Base-by-base conservation (phyloP, 2,329 filamentous ascomycete species). In the Zelopaecilomyces penicillatus region DNA sequence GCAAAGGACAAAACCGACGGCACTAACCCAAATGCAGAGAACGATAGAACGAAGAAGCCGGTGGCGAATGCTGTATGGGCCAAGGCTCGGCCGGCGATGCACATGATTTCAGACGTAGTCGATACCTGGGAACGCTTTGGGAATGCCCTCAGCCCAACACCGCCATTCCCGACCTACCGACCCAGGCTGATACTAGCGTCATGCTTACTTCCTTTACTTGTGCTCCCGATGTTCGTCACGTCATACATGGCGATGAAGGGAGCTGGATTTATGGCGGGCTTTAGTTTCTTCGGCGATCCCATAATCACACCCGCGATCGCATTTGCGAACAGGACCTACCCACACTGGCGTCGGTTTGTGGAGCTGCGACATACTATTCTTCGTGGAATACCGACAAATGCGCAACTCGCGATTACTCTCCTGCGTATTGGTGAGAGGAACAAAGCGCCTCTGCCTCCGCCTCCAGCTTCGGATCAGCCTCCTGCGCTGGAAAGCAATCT, bases 311-410 rank as follows among this genome's bases (percentile, higher is more conserved):
- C 74, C 9, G 77, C 71, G 2, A 58, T 87, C 4, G 62, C 64
- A 9, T 76, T 78, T 52, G 63, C 87, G 29, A 82, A 86, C 60
- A 66, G 64, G 10, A 71, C 70, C 5, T 75, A 81, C 52, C 86
- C 86, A 1, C 68, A 82, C 52, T 93, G 87, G 87, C 74, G 86
- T 55, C 85, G 83, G 53, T 69, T 87, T 5, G 69, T 91, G 11
- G 82, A 89, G 55, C 65, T 88, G 8, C 75, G 83, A 48, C 88
- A 88, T 53, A 87, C 84, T 0, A 60, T 93, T 1, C 76, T 95
- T 41, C 87, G 85, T 57, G 86, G 87, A 3, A 82, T 93, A 0
- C 88, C 88, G 1, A 95, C 87, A 2, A 93, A 94, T 58, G 86
- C 87, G 4, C 88, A 95, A 57, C 76, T 94, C 12, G 82, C 87